Conservation (phyloP, 495 filamentous ascomycete genomes). For the Rusavskia elegans region DNA sequence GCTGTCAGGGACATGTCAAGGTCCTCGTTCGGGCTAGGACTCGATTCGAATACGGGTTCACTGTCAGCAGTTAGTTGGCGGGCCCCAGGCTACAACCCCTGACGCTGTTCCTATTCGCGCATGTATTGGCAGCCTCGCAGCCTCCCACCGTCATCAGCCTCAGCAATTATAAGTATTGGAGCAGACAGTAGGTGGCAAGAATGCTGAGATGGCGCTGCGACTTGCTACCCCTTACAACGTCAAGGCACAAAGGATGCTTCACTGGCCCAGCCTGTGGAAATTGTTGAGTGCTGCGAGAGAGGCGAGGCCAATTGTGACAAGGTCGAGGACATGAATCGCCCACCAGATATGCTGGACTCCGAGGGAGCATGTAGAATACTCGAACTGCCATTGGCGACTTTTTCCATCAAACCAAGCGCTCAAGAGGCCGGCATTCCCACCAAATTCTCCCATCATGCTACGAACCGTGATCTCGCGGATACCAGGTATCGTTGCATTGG, state of each 20-base stretch:
- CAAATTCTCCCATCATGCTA: constrained; percentile 97
- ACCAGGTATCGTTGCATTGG: constrained; percentile 13
- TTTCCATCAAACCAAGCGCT: constrained; percentile 74
- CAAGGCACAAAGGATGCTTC: neutral
- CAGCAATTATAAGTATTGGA: no score
- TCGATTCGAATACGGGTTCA: no score
- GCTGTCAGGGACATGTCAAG: no score
- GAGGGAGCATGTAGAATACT: constrained; percentile 57
- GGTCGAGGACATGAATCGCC: constrained; percentile 59
- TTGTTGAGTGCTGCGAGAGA: neutral
- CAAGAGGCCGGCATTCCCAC: constrained; percentile 74
- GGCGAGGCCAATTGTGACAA: constrained; percentile 28
- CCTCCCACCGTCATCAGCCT: no score
- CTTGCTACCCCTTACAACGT: neutral
- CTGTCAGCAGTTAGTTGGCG: no score
- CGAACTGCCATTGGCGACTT: constrained; percentile 57
- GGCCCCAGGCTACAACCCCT: no score
- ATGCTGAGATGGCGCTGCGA: neutral
- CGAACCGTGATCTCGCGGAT: constrained; percentile 84
- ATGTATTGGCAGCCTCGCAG: no score
- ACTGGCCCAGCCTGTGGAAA: neutral
- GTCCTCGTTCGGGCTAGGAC: no score
- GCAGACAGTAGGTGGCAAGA: no score
- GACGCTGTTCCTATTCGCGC: no score
- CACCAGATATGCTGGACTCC: constrained; percentile 92